Percentiles rank a stretch among this genome's conserved stretches.
phyloP scores from a whole-genome alignment of 2,329 filamentous ascomycete genomes.

The Microcyclospora tardicrescens region DNA sequence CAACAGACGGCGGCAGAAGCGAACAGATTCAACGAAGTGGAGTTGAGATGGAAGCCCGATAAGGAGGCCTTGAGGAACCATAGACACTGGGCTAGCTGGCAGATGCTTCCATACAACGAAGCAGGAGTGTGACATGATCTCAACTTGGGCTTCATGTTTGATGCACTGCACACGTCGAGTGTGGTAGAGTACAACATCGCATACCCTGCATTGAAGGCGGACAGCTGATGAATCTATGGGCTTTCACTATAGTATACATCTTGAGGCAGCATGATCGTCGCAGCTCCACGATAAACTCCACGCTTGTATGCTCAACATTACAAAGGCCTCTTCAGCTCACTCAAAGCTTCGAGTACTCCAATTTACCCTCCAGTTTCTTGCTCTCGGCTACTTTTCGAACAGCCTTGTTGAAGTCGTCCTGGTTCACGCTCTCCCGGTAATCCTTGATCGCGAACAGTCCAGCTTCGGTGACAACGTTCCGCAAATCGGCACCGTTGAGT shows the following conservation, averaged over 20 bases:
- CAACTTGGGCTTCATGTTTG: too few relatives aligned
- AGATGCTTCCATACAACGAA: too few relatives aligned
- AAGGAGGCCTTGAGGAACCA: background rate
- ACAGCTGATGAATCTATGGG: background rate
- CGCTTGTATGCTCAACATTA: too few relatives aligned
- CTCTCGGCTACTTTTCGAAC: conserved; percentile 93
- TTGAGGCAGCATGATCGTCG: background rate
- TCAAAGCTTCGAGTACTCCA: conserved; percentile 93
- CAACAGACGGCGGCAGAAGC: conserved; percentile 32
- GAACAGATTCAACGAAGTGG: conserved; percentile 58
- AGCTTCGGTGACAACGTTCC: conserved; percentile 96
- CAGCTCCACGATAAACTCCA: too few relatives aligned
- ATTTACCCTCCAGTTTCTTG: conserved; percentile 97
- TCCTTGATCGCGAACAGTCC: conserved; percentile 98
- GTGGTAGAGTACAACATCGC: too few relatives aligned
- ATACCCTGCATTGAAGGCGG: too few relatives aligned
- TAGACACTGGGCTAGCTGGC: too few relatives aligned
- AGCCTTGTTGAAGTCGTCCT: conserved; percentile 99
- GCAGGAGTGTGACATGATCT: too few relatives aligned
- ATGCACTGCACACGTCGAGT: too few relatives aligned
- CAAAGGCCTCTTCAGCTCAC: too few relatives aligned
- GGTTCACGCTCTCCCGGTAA: conserved; percentile 88
- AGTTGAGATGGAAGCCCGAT: conserved; percentile 34
- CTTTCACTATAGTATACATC: background rate
- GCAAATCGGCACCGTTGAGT: conserved; percentile 89